Percentiles rank a stretch among this genome's conserved stretches.
These are phyloP conservation scores for Trichophyton mentagrophytes DNA, from an alignment of 2,329 filamentous ascomycete species.

Conservation along the genomic window DNA sequence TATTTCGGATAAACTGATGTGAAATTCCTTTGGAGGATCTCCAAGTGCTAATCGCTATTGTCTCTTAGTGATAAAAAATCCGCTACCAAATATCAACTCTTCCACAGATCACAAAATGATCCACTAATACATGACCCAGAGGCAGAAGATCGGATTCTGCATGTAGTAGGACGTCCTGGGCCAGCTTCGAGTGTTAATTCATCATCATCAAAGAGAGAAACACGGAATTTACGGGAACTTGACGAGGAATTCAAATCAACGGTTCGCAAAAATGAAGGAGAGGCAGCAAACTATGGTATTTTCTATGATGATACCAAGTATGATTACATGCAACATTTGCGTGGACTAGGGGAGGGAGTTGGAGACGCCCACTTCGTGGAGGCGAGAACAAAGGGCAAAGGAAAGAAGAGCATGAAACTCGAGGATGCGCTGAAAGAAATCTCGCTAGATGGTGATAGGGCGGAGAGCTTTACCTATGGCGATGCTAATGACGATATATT, in stretches of 20 bases:
- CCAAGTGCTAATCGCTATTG: conserved; percentile 4
- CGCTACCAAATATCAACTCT: conserved; percentile 15
- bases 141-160: conserved; percentile 82
- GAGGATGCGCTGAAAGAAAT: conserved; percentile 65
- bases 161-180: conserved; percentile 43
- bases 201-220: conserved; percentile 32
- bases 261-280: conserved; percentile 81
- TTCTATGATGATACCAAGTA: conserved; percentile 93
- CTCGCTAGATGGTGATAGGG: conserved; percentile 35
- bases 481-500: conserved; percentile 16
- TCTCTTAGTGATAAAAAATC: conserved; percentile 14
- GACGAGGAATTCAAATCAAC: conserved; percentile 56
- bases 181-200: conserved; percentile 15
- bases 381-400: conserved; percentile 48
- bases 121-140: conserved; percentile 86
- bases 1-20: background rate
- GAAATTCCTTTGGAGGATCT: background rate
- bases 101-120: conserved; percentile 76
- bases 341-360: conserved; percentile 59
- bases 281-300: conserved; percentile 85
- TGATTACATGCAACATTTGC: conserved; percentile 98
- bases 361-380: conserved; percentile 78
- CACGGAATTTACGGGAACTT: conserved; percentile 63
- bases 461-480: conserved; percentile 13
- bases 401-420: conserved; percentile 55